These are phyloP conservation scores for Trypanosoma conorhini DNA, from an alignment of 208 protist genomes.

Conservation along the genomic window DNA sequence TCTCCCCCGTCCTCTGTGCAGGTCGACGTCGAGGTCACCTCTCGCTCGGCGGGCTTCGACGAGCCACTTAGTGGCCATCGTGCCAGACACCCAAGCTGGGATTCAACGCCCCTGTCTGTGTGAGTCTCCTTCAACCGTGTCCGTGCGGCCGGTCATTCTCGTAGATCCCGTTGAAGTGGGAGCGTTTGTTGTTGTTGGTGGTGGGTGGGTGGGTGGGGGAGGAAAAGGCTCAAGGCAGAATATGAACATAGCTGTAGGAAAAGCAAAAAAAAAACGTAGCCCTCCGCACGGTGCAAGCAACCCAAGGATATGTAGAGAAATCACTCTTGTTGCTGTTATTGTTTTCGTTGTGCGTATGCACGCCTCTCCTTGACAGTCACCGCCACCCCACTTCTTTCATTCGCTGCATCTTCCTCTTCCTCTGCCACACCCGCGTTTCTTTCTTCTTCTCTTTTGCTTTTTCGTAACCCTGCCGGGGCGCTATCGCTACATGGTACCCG, in stretches of 20 bases:
- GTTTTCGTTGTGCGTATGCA: neutral
- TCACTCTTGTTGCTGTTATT: neutral
- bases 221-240: neutral
- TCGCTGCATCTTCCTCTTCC: neutral
- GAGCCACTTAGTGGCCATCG: too few relatives aligned
- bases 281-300: neutral
- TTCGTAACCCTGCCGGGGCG: neutral
- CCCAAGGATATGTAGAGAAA: neutral
- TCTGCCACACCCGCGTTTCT: neutral
- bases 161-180: too few relatives aligned
- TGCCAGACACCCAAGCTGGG: too few relatives aligned
- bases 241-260: too few relatives aligned
- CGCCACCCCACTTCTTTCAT: neutral
- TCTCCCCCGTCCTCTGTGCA: too few relatives aligned
- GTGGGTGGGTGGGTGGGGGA: neutral
- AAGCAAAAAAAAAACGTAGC: too few relatives aligned
- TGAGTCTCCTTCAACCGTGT: too few relatives aligned
- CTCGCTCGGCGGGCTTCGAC: too few relatives aligned
- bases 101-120: too few relatives aligned
- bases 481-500: conserved; percentile 1
- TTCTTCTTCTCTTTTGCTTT: neutral
- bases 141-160: too few relatives aligned
- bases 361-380: neutral
- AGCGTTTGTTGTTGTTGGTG: too few relatives aligned
- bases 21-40: too few relatives aligned